Percentiles rank a stretch among this genome's conserved stretches.
Conservation (phyloP, 2,329 filamentous ascomycete genomes). For the Pestalotiopsis sp. region DNA sequence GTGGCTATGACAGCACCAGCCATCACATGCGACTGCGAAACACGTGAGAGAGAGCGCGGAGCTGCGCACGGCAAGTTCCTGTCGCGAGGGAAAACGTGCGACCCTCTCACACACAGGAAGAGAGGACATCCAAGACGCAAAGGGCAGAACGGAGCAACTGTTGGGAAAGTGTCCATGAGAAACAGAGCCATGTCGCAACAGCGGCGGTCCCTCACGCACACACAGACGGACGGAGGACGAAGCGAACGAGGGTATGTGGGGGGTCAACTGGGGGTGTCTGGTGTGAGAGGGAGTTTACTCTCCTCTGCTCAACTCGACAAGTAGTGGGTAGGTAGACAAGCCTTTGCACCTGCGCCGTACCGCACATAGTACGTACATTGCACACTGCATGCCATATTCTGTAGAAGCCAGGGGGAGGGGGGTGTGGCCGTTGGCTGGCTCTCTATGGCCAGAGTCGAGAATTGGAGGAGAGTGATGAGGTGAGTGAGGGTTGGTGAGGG, state of each 20-base stretch:
- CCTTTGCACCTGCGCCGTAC: slow-evolving; percentile 6
- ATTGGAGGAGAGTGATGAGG: neutral
- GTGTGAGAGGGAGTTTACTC: neutral
- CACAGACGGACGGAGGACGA: neutral
- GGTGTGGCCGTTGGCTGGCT: neutral
- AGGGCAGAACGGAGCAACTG: slow-evolving; percentile 3
- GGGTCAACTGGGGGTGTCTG: neutral
- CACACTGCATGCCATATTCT: neutral
- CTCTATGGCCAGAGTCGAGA: neutral
- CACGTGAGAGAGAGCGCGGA: slow-evolving; percentile 11
- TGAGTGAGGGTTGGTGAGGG: neutral
- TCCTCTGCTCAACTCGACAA: neutral
- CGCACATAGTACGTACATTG: neutral
- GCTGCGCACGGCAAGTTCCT: neutral
- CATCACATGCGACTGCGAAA: slow-evolving; percentile 7
- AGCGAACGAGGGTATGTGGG: neutral
- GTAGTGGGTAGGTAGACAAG: slow-evolving; percentile 5
- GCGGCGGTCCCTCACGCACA: neutral
- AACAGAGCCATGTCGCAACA: slow-evolving; percentile 11
- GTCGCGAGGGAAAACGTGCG: neutral
- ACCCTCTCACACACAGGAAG: neutral
- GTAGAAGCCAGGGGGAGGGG: neutral
- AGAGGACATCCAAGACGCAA: neutral
- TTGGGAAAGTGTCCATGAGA: slow-evolving; percentile 9
- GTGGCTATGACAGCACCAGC: slow-evolving; percentile 11